These are phyloP conservation scores for Cladophialophora immunda DNA, from an alignment of 2,329 filamentous ascomycete genomes.

Conservation along the genomic window DNA sequence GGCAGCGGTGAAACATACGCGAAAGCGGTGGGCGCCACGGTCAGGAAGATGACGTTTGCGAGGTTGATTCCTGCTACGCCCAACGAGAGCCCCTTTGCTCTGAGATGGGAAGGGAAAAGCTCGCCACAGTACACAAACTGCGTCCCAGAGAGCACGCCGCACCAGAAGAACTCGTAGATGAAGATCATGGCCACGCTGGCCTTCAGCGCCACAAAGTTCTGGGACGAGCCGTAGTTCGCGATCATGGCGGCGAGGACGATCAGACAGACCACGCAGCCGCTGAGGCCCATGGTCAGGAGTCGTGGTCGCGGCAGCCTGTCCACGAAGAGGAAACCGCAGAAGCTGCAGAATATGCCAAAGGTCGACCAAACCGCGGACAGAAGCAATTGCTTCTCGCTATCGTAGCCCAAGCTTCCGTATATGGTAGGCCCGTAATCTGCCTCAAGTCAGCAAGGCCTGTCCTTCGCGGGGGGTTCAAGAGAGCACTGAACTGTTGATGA, in stretches of 20 bases:
- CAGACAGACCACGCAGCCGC: not conserved
- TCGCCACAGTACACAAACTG: not conserved
- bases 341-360: too few species aligned
- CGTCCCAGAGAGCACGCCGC: not conserved
- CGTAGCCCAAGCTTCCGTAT: slow-evolving; percentile 56
- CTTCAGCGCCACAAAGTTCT: slow-evolving; percentile 42
- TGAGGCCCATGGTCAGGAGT: not conserved
- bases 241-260: not conserved
- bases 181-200: slow-evolving; percentile 49
- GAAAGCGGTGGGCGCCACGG: not conserved
- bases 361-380: slow-evolving; percentile 10
- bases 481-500: slow-evolving; percentile 48
- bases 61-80: not conserved
- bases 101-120: not conserved
- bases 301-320: slow-evolving; percentile 13
- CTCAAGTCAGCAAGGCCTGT: not conserved
- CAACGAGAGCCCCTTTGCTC: not conserved
- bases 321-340: too few species aligned
- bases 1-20: not conserved
- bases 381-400: slow-evolving; percentile 40
- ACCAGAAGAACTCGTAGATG: not conserved
- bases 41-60: not conserved
- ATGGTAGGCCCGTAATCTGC: slow-evolving; percentile 52
- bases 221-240: not conserved
- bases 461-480: too few species aligned